phyloP scores from a whole-genome alignment of 345 rosid species.

The Eutrema japonicum region DNA sequence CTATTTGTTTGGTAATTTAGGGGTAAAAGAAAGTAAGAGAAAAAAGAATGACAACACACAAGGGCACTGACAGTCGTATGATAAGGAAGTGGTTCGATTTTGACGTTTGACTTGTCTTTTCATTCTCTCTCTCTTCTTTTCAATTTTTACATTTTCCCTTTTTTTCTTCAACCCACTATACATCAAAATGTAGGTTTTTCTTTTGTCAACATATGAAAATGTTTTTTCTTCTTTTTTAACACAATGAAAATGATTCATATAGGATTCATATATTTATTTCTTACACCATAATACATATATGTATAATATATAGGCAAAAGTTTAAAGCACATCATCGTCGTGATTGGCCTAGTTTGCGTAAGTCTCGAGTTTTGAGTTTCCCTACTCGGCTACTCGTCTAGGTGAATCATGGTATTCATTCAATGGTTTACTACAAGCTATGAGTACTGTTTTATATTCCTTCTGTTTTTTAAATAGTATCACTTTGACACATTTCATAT shows the following conservation, averaged over 20 bases:
- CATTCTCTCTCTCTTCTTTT: conserved; percentile 44
- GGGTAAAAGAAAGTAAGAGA: conserved; percentile 25
- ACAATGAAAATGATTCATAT: not conserved
- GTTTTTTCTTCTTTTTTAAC: not conserved
- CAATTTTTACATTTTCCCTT: conserved; percentile 1
- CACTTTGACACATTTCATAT: too few relatives aligned
- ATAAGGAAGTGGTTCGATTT: conserved; percentile 83
- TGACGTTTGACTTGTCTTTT: conserved; percentile 99
- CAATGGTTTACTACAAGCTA: not conserved
- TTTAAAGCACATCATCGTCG: conserved; percentile 16
- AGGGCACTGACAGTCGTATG: conserved; percentile 94
- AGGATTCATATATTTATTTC: not conserved
- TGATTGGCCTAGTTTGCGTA: conserved; percentile 33
- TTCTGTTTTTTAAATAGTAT: too few relatives aligned
- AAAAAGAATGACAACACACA: conserved; percentile 81
- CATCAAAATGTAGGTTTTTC: conserved; percentile 4
- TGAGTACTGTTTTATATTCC: not conserved
- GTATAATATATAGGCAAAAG: conserved; percentile 8
- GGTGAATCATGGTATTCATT: conserved; percentile 24
- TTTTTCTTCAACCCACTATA: not conserved
- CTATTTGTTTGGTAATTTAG: conserved; percentile 27
- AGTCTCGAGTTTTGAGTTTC: conserved; percentile 25
- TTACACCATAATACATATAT: not conserved
- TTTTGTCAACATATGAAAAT: conserved; percentile 10
- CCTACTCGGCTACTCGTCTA: conserved; percentile 6